A percentile compares a stretch with the other conserved stretches of the same genome.
phyloP scores from a whole-genome alignment of 805 yeast species.

The Wickerhamiella allomyrinae region DNA sequence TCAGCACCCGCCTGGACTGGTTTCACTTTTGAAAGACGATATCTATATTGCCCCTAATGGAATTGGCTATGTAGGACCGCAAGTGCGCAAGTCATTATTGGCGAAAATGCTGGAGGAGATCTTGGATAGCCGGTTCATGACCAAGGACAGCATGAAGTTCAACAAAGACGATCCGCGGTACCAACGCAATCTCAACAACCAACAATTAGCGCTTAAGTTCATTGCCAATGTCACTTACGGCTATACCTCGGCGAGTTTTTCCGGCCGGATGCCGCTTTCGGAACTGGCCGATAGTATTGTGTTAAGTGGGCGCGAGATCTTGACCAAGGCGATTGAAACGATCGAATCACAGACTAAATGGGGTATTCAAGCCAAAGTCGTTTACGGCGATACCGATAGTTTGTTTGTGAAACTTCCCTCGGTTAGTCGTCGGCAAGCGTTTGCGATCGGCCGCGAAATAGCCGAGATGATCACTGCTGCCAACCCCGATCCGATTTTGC shows the following conservation, averaged over 20 bases:
- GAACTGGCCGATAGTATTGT: slow-evolving; percentile 94
- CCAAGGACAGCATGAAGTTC: slow-evolving; percentile 58
- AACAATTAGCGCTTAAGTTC: slow-evolving; percentile 76
- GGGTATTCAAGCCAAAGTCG: slow-evolving; percentile 70
- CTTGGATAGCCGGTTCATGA: slow-evolving; percentile 61
- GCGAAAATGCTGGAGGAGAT: slow-evolving; percentile 79
- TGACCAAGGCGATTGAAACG: slow-evolving; percentile 50
- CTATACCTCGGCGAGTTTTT: slow-evolving; percentile 83
- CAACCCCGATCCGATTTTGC: slow-evolving; percentile 67
- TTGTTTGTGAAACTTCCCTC: slow-evolving; percentile 86
- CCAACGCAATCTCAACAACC: slow-evolving; percentile 46
- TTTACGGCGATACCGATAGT: slow-evolving; percentile 94
- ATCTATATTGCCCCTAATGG: slow-evolving; percentile 79
- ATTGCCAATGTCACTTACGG: slow-evolving; percentile 96
- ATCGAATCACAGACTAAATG: slow-evolving; percentile 48
- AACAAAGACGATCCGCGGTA: slow-evolving; percentile 19
- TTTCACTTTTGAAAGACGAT: slow-evolving; percentile 38
- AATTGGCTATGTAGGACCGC: slow-evolving; percentile 51
- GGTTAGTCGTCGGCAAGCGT: slow-evolving; percentile 60
- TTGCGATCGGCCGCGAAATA: slow-evolving; percentile 55
- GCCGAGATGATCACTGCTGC: slow-evolving; percentile 45
- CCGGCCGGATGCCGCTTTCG: slow-evolving; percentile 95
- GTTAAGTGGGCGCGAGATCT: slow-evolving; percentile 73
- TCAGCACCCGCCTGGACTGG: slow-evolving; percentile 41
- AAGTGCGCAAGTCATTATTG: slow-evolving; percentile 54